These are phyloP conservation scores for Kodamaea plutei DNA, from an alignment of 1,139 yeast species.

Conservation along the genomic window DNA sequence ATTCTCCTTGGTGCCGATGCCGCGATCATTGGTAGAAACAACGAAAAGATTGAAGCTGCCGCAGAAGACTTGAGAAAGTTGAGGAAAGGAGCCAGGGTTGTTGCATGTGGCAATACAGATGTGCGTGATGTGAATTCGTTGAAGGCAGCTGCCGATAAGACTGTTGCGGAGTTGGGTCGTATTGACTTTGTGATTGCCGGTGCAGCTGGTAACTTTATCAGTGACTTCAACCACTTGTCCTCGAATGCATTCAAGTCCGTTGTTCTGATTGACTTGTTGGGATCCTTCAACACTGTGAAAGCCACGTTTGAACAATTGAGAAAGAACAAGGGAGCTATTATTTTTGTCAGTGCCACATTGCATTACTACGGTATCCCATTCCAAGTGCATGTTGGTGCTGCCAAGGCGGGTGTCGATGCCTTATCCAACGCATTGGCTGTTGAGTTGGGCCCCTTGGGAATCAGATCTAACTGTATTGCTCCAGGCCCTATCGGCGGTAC, in stretches of 20 bases:
- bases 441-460: conserved; percentile 85
- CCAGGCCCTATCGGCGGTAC: conserved; percentile 85
- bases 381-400: conserved; percentile 87
- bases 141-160: conserved; percentile 19
- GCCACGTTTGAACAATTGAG: conserved; percentile 22
- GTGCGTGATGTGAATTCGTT: conserved; percentile 21
- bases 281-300: conserved; percentile 82
- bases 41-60: conserved; percentile 33
- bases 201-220: conserved; percentile 27
- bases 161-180: conserved; percentile 22
- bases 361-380: conserved; percentile 86
- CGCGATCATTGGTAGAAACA: conserved; percentile 24
- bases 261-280: conserved; percentile 61
- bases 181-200: conserved; percentile 27
- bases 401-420: conserved; percentile 95
- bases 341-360: conserved; percentile 57
- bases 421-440: conserved; percentile 77
- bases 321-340: conserved; percentile 22
- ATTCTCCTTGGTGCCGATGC: conserved; percentile 26
- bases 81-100: conserved; percentile 20
- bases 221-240: conserved; percentile 26
- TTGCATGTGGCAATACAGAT: conserved; percentile 18
- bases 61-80: conserved; percentile 54
- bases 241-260: conserved; percentile 25
- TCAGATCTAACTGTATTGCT: conserved; percentile 75